These are phyloP conservation scores for Fusarium sulawesiense DNA, from an alignment of 2,329 filamentous ascomycete species.

Conservation along the genomic window DNA sequence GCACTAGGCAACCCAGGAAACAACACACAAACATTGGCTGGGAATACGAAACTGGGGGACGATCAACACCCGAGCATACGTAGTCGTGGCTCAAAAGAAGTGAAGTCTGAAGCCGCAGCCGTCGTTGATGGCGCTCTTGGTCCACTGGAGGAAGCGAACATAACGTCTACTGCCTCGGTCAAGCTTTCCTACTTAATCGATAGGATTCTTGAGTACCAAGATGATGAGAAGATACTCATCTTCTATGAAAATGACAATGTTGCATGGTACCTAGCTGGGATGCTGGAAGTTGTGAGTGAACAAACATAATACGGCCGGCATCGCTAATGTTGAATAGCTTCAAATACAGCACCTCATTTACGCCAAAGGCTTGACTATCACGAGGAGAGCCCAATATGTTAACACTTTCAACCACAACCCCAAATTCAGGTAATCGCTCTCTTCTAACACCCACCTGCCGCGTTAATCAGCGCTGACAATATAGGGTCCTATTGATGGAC, in stretches of 20 bases:
- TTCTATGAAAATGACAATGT: constrained; percentile 93
- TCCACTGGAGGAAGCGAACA: constrained; percentile 67
- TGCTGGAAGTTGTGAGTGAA: constrained; percentile 74
- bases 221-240: constrained; percentile 85
- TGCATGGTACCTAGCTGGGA: constrained; percentile 86
- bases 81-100: constrained; percentile 45
- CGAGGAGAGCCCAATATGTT: constrained; percentile 78
- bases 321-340: constrained; percentile 53
- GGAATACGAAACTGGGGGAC: constrained; percentile 58
- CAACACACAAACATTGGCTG: constrained; percentile 49
- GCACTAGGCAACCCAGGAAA: constrained; percentile 16
- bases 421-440: constrained; percentile 63
- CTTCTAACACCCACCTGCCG: too few relatives aligned
- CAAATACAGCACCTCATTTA: constrained; percentile 74
- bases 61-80: constrained; percentile 51
- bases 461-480: constrained; percentile 3
- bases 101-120: constrained; percentile 38
- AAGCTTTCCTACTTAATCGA: constrained; percentile 90
- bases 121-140: constrained; percentile 47
- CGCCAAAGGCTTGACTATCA: constrained; percentile 69
- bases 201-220: constrained; percentile 73
- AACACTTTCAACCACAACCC: constrained; percentile 78
- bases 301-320: neutral
- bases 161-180: constrained; percentile 84
- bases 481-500: constrained; percentile 86